Evolutionary conservation across 371 early-diverging fungal genomes (phyloP), one percentile per base, ranked within the genome.

Genomic region (Syncephalis plumigaleata): DNA sequence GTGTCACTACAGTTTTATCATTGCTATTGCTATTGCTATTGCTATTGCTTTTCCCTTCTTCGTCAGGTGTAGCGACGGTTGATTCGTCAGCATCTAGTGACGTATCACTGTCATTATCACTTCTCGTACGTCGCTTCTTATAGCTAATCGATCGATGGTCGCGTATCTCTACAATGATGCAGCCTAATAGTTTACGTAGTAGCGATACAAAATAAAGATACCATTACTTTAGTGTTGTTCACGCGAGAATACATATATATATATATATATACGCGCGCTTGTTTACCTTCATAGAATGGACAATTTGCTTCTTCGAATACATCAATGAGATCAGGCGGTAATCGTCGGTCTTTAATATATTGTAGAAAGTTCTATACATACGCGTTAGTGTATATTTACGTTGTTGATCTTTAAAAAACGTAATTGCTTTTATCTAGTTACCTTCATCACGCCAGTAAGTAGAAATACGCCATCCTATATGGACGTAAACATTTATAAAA

Each of bases 401-500:
- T 40, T 40, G 8, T 40, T 5, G 40, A 7, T 16, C 15, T 27
- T 15, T 40, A 9, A 16, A 36, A 25, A 9, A 46, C 40, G 50
- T 2, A 40, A 16, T 5, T 22, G 20, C 39, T n/a, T 40, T 44
- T 24, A 22, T 44, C 23, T 49, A 15, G 8, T 45, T 47, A 64
- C 69, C 55, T 70, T 67, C 54, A 70, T 66, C 44, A 64, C 66
- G 52, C 70, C 67, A 27, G 64, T 67, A 49, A 66, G 67, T 8
- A 65, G 64, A 51, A 70, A 70, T 55, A 70, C 66, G 11, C 67
- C 70, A 52, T 67, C 67, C 64, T 68, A 47, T 38, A 13, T 5
- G 46, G 43, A 43, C n/a, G 24, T 20, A 21, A n/a, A 24, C 22
- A 36, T n/a, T n/a, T n/a, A 26, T 26, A 42, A 45, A 39, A 3